Evolutionary conservation across 2,329 filamentous ascomycete species (phyloP).

Genomic region (Verticillium longisporum): DNA sequence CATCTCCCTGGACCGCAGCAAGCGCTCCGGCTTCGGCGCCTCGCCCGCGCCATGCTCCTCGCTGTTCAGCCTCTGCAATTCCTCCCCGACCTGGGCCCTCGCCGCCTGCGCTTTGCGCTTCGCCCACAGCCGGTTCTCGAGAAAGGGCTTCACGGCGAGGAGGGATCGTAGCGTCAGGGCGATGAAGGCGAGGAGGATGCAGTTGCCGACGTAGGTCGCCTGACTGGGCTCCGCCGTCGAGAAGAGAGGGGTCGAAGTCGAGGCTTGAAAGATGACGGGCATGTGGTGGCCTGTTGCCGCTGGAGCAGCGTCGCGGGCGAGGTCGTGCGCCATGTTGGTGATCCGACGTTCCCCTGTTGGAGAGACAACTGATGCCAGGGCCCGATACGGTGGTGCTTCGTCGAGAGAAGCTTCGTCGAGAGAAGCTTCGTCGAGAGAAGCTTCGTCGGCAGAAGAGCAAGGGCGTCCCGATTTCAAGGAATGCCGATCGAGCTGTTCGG

Average conservation of each 20-base stretch:
- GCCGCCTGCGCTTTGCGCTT: neutral
- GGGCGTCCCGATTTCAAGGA: too few relatives aligned
- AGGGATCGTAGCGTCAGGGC: constrained; percentile 4
- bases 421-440: too few relatives aligned
- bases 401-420: too few relatives aligned
- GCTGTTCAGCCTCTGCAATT: neutral
- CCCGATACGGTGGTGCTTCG: too few relatives aligned
- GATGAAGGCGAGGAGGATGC: neutral
- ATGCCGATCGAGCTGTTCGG: too few relatives aligned
- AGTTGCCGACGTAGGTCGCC: constrained; percentile 2
- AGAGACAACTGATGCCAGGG: too few relatives aligned
- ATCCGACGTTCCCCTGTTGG: neutral
- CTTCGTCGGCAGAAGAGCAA: too few relatives aligned
- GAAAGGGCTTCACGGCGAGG: constrained; percentile 2
- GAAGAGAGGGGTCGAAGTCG: neutral
- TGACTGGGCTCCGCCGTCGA: neutral
- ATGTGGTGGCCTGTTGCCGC: neutral
- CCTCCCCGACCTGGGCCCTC: neutral
- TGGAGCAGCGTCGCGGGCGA: neutral
- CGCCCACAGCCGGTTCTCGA: constrained; percentile 2
- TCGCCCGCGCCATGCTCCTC: neutral
- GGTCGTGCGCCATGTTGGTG: neutral
- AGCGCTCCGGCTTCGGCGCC: neutral
- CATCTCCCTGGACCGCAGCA: neutral
- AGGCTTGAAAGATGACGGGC: constrained; percentile 6